Conservation (phyloP, 768 basidiomycete genomes). For the Stropharia rugosoannulata region DNA sequence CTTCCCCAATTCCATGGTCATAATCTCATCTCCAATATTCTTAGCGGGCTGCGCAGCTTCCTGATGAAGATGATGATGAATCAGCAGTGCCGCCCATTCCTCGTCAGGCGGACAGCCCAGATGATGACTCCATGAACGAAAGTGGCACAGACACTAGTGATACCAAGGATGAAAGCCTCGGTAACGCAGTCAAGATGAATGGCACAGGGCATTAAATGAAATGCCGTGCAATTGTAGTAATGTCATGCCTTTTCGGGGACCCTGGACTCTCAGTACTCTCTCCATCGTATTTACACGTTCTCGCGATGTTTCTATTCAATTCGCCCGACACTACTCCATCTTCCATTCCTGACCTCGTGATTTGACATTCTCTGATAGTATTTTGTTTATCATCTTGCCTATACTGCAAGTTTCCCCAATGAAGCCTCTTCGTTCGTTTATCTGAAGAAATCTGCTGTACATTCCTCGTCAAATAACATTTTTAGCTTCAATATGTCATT, state of each 20-base stretch:
- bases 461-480: not conserved
- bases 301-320: too few species aligned
- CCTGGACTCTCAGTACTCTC: not conserved
- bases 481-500: not conserved
- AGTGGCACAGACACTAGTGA: slow-evolving; percentile 14
- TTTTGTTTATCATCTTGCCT: not conserved
- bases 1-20: not conserved
- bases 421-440: not conserved
- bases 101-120: slow-evolving; percentile 21
- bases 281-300: not conserved
- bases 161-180: not conserved
- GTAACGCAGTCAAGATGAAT: slow-evolving; percentile 22
- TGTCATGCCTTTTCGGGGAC: too few species aligned
- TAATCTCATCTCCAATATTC: slow-evolving; percentile 6
- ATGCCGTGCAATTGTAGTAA: too few species aligned
- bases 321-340: too few species aligned
- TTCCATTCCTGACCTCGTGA: too few species aligned
- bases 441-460: not conserved
- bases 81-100: slow-evolving; percentile 24
- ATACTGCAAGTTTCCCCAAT: not conserved
- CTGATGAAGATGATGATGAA: slow-evolving; percentile 64
- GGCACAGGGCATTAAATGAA: slow-evolving; percentile 21
- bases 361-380: not conserved
- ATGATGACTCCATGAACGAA: slow-evolving; percentile 15
- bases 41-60: slow-evolving; percentile 64